Evolutionary conservation across 2,329 filamentous ascomycete genomes (phyloP), one percentile per base, ranked within the genome.

Genomic region (Chrysoporthe puriensis): DNA sequence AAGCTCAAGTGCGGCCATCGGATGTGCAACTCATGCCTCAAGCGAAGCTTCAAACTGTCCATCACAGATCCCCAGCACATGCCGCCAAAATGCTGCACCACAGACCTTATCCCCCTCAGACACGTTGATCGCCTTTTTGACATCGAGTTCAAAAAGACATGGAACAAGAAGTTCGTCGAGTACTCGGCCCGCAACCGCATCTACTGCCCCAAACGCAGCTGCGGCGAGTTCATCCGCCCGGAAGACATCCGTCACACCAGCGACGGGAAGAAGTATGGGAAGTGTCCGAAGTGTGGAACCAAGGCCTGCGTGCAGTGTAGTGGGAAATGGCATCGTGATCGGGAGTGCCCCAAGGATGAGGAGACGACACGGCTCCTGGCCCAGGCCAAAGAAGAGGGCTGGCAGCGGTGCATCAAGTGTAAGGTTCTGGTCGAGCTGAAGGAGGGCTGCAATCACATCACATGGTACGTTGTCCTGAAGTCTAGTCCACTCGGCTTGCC

Each of bases 361-460:
- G 90, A 88, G 64, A 88, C 88, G 8, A 85, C 84, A 60, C 82
- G 80, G 50, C 82, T 91, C n/a, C 80, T 93, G 4, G 84, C 87
- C 62, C 83, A 90, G 68, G 90, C 89, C 7, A 87, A 88, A 72
- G 82, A 88, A 36, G 83, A 89, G 63, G 90, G 91, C 34, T 94
- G 90, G 90, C 90, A 92, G 76, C 84, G 88, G 59, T 97, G 93
- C 77, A 90, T 89, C 75, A 88, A 84, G 70, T 97, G 94, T 79
- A 87, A 85, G 71, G 83, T 86, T 50, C 84, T 92, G 82, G 91
- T 96, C 57, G 91, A 96, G 77, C 80, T 93, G 62, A 90, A 90
- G 72, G 91, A 95, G 77, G 93, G 93, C 57, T 94, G 91, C 78
- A 94, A 95, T 79, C 93, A 95, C 76, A 95, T 96, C 88, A 93